Percentiles rank a stretch among this genome's conserved stretches.
phyloP scores from a whole-genome alignment of 805 yeast species.

The Wickerhamiella alocasiicola region DNA sequence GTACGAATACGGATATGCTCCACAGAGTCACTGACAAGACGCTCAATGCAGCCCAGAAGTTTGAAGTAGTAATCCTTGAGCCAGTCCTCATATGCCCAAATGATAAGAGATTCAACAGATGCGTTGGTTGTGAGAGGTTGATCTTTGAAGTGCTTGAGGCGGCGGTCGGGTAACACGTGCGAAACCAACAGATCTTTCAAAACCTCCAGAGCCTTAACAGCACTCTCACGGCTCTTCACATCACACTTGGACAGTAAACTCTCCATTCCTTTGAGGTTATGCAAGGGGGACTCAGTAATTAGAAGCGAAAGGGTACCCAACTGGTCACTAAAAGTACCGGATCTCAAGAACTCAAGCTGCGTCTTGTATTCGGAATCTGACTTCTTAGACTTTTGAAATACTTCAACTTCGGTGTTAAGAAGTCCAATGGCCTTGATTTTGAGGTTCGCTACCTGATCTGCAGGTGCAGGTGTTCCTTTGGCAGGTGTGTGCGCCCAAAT shows the following conservation, averaged over 20 bases:
- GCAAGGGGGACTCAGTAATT: constrained; percentile 90
- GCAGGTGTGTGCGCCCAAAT: constrained; percentile 61
- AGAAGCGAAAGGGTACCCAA: constrained; percentile 86
- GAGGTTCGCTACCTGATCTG: constrained; percentile 45
- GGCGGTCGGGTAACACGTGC: constrained; percentile 69
- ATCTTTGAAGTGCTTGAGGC: constrained; percentile 65
- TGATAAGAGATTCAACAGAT: constrained; percentile 46
- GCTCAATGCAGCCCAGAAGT: constrained; percentile 65
- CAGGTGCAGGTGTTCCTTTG: constrained; percentile 20
- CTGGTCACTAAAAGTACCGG: constrained; percentile 92
- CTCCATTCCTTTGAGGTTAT: constrained; percentile 73
- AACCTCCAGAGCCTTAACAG: constrained; percentile 80
- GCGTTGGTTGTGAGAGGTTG: constrained; percentile 42
- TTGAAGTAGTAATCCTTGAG: constrained; percentile 65
- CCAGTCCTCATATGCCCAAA: constrained; percentile 82
- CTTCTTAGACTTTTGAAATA: constrained; percentile 60
- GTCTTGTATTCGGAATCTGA: constrained; percentile 60
- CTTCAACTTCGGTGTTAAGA: constrained; percentile 56
- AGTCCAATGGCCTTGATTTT: constrained; percentile 53
- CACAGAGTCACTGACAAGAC: constrained; percentile 79
- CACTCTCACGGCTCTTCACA: constrained; percentile 87
- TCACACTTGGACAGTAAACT: constrained; percentile 65
- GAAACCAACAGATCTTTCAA: constrained; percentile 81
- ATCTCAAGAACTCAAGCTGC: constrained; percentile 54
- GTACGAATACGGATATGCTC: constrained; percentile 73